Evolutionary conservation across 306 rosid genomes (phyloP), one percentile per base, ranked within the genome.

Genomic region (Neltuma alba): DNA sequence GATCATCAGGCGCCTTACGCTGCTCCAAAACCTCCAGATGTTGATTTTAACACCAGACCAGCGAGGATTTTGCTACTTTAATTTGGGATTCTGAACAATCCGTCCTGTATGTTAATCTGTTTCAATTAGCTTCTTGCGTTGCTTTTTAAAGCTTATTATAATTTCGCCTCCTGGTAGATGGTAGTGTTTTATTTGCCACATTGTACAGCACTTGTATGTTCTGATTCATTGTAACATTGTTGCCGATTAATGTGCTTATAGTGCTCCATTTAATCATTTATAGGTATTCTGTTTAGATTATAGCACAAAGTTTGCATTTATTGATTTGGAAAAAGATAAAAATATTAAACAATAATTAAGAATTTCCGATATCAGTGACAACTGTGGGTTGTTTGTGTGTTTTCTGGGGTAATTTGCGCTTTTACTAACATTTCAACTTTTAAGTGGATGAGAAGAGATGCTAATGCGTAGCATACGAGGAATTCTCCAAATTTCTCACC

Each of bases 21-120:
- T 87, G 83, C 41, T 70, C 6, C 37, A 48, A 14, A 62, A 80
- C 52, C 0, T 82, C 83, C n/a, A 25, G 52, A 45, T 84, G 85
- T 36, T 84, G 74, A 87, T 36, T 9, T 30, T 2, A 20, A 34
- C 14, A 50, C 7, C 16, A 45, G 6, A 34, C 30, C 62, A 21
- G 62, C 52, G 15, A 47, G 62, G 31, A 23, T 23, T n/a, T n/a
- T 50, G 20, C 14, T 57, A 10, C 25, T 57, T 2, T 57, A 10
- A 10, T 57, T 2, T 57, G 15, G 30, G 63, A 10, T 23, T 10
- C 3, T 57, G 33, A 57, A 25, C 31, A 10, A 50, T 50, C 1
- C 25, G 20, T 27, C 25, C 2, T 20, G 25, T 20, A 50, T 50
- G 7, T 18, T 6, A 50, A 20, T 6, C 20, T 80, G 30, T 5